Evolutionary conservation across 1,284 basidiomycete genomes (phyloP).

Genomic region (Ceratobasidium sp.): DNA sequence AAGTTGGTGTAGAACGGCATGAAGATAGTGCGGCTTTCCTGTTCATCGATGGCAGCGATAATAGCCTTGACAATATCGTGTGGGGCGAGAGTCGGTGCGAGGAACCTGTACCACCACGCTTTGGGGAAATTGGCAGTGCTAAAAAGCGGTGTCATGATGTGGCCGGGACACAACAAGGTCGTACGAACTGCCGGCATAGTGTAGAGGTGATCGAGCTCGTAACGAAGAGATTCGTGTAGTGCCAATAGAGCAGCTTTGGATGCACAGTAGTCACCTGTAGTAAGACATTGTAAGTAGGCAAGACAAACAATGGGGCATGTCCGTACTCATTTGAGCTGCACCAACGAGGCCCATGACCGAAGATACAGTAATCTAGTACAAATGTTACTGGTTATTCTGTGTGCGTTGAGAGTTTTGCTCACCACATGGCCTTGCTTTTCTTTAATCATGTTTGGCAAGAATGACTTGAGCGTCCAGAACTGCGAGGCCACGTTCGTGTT

Average conservation of each 20-base stretch:
- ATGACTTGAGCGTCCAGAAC: constrained; percentile 91
- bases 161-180: constrained; percentile 81
- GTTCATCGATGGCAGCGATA: constrained; percentile 78
- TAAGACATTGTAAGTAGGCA: constrained; percentile 43
- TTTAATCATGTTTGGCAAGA: constrained; percentile 90
- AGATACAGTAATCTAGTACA: constrained; percentile 75
- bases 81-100: constrained; percentile 77
- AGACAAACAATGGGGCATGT: neutral
- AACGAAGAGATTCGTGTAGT: constrained; percentile 81
- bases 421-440: constrained; percentile 86
- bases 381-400: constrained; percentile 36
- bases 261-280: constrained; percentile 84
- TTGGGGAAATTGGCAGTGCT: constrained; percentile 61
- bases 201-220: constrained; percentile 85
- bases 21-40: constrained; percentile 74
- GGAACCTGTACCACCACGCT: constrained; percentile 67
- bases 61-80: constrained; percentile 81
- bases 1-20: constrained; percentile 79
- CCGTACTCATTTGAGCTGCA: constrained; percentile 81
- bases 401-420: constrained; percentile 49
- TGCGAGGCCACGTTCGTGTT: constrained; percentile 88
- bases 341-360: constrained; percentile 83
- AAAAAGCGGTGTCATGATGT: constrained; percentile 80
- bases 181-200: constrained; percentile 78
- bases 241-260: constrained; percentile 85